A percentile compares a stretch with the other conserved stretches of the same genome.
phyloP scores from a whole-genome alignment of 306 rosid genomes.

The Cucurbita pepo region DNA sequence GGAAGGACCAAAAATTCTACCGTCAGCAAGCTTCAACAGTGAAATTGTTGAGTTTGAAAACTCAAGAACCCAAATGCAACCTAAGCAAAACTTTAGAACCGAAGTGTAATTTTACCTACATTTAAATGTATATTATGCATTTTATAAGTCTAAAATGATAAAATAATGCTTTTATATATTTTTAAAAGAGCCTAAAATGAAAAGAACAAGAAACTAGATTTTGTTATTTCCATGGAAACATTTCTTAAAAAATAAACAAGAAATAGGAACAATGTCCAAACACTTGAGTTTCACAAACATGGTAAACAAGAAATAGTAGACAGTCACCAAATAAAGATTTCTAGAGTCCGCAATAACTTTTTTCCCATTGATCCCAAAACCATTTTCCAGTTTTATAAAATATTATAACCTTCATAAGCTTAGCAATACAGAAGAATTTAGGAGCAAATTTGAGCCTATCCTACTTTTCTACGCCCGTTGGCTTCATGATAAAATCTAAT shows the following conservation, averaged over 20 bases:
- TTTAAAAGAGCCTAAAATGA: neutral
- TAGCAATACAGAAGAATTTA: neutral
- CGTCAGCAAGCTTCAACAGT: too few relatives aligned
- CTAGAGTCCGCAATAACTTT: neutral
- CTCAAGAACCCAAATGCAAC: too few relatives aligned
- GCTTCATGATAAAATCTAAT: neutral
- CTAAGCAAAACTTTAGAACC: too few relatives aligned
- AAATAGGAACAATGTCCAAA: neutral
- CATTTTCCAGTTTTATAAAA: neutral
- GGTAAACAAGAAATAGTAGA: neutral
- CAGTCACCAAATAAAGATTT: neutral
- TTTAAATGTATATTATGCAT: neutral
- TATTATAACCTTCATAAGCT: neutral
- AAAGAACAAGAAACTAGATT: neutral
- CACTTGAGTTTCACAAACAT: neutral
- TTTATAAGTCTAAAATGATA: neutral
- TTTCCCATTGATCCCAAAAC: neutral
- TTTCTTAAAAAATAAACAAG: neutral
- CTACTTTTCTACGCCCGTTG: neutral
- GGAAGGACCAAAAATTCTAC: too few relatives aligned
- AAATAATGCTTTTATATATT: neutral
- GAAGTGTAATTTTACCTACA: too few relatives aligned
- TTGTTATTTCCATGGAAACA: neutral
- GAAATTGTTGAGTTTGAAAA: too few relatives aligned
- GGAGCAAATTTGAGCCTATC: neutral